Evolutionary conservation across 1,139 yeast genomes (phyloP), one percentile per base, ranked within the genome.

Genomic region (Lodderomyces parapsilosis): DNA sequence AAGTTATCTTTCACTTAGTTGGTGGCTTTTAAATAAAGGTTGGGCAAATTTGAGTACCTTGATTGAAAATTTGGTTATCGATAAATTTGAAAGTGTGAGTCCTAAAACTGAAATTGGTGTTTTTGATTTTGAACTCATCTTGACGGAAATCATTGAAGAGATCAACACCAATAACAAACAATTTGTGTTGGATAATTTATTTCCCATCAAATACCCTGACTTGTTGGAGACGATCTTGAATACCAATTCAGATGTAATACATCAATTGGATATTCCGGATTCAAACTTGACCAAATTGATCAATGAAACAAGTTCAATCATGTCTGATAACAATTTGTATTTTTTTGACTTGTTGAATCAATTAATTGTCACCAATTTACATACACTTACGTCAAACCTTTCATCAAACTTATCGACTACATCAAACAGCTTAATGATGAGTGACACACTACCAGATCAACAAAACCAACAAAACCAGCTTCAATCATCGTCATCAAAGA

Each of bases 11-110:
- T 86, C 96, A 1, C 78, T 89, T 50, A 83, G 91, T 52, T 93
- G 98, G 97, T 93, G 97, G 96, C 66, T 93, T 41, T 71, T 93
- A 45, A 90, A 93, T 62, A 79, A 82, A 52, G 98, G 98, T 1
- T 89, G 94, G 93, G 59, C 70, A 31, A 70, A 72, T 39, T 66
- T 86, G 41, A 74, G 80, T 39, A 68, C 74, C 39, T 63, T 75
- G 30, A 78, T 89, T 27, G 80, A 80, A 55, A 61, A 63, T 1
- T 70, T 79, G 4, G 94, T 91, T 3, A 68, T 68, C 31, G 71
- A 71, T 28, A 83, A 81, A 34, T 89, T 90, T 60, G 78, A 73
- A 20, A 68, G 68, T 17, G 68, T 87, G 32, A 82, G 80, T 52
- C 95, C 96, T 28, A 78, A 90, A 51, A 78, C 86, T 19, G 91